A percentile compares a stretch with the other conserved stretches of the same genome.
Conservation (phyloP, 2,329 filamentous ascomycete species). For the Aspergillus sp. region DNA sequence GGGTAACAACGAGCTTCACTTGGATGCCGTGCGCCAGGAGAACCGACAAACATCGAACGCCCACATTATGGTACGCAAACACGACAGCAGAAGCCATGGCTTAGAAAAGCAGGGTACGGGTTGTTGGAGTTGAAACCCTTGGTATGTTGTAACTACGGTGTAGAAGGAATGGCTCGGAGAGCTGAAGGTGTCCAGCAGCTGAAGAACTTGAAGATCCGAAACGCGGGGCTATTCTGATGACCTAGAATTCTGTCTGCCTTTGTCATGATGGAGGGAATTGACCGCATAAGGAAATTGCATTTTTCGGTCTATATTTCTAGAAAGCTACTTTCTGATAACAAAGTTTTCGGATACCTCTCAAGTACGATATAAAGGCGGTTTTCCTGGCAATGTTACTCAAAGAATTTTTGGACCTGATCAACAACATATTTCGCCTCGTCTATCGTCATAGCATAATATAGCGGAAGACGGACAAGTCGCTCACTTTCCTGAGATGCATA, state of each 20-base stretch:
- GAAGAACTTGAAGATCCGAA: neutral
- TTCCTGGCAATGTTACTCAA: neutral
- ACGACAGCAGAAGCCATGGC: neutral
- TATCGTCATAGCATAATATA: slow-evolving; percentile 1
- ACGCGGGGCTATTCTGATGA: neutral
- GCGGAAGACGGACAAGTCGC: neutral
- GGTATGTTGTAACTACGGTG: neutral
- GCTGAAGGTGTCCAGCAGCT: neutral
- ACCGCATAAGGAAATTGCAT: neutral
- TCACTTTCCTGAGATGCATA: neutral
- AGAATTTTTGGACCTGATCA: neutral
- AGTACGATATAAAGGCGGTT: neutral
- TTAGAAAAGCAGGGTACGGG: neutral
- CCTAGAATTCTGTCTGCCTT: neutral
- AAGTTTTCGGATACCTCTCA: neutral
- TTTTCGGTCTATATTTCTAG: neutral
- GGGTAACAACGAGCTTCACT: neutral
- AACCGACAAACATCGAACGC: neutral
- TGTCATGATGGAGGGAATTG: neutral
- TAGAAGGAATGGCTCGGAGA: neutral
- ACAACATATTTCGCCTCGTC: neutral
- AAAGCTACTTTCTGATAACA: neutral
- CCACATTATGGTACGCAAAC: neutral
- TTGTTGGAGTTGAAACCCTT: neutral
- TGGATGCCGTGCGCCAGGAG: neutral